A percentile compares a stretch with the other conserved stretches of the same genome.
Evolutionary conservation across 2,329 filamentous ascomycete genomes (phyloP).

Genomic region (Ophiostoma perfectum): DNA sequence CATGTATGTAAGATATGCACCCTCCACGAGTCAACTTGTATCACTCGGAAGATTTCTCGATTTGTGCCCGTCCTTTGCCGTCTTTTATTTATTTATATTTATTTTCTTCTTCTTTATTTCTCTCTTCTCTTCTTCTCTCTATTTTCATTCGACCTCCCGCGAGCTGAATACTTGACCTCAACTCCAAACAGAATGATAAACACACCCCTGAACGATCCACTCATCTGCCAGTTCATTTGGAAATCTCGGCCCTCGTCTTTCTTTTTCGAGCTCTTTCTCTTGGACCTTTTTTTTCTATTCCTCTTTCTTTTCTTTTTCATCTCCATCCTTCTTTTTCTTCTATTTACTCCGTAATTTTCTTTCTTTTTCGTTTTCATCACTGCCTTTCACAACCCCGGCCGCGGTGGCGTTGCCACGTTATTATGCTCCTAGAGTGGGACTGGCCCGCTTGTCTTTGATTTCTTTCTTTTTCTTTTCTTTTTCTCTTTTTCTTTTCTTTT

Average conservation of each 20-base stretch:
- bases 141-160: not conserved
- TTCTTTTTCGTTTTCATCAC: not conserved
- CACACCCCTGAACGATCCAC: not conserved
- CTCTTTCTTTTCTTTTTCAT: not conserved
- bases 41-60: constrained; percentile 1
- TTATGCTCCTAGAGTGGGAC: constrained; percentile 7
- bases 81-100: not conserved
- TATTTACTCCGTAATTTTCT: not conserved
- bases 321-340: not conserved
- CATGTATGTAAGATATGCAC: not conserved
- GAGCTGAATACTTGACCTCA: not conserved
- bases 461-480: not conserved
- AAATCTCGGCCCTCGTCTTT: constrained; percentile 9
- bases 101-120: not conserved
- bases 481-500: constrained; percentile 6
- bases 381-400: not conserved
- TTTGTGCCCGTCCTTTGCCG: constrained; percentile 4
- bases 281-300: not conserved
- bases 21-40: not conserved
- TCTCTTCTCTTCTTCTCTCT: not conserved
- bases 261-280: not conserved
- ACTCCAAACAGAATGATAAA: not conserved
- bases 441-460: not conserved
- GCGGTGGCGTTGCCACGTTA: constrained; percentile 14
- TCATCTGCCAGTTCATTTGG: constrained; percentile 9